Conservation (phyloP, 352 stramenopile genomes). For the Globisporangium carolinianum region DNA sequence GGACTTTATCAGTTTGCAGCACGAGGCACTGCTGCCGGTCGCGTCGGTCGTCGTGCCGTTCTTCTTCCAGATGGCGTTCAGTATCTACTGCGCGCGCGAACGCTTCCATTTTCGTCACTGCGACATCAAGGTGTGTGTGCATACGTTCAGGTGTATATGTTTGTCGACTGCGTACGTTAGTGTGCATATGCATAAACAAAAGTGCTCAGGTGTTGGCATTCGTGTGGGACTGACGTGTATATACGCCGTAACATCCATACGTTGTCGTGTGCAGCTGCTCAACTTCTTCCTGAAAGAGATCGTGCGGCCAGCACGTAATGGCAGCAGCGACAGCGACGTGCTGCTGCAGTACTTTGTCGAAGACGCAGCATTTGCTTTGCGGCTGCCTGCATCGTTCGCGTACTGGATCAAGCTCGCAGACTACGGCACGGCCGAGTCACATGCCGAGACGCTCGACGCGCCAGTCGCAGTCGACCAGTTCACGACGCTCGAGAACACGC, state of each 20-base stretch:
- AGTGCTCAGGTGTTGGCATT: too few relatives aligned
- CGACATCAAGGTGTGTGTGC: slow-evolving; percentile 91
- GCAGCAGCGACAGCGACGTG: slow-evolving; percentile 25
- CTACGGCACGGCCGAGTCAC: slow-evolving; percentile 95
- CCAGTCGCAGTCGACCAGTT: slow-evolving; percentile 93
- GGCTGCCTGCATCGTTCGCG: slow-evolving; percentile 49
- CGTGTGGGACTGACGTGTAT: too few relatives aligned
- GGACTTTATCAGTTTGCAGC: slow-evolving; percentile 87
- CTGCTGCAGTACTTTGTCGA: slow-evolving; percentile 59
- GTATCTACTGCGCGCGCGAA: slow-evolving; percentile 89
- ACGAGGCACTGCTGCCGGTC: slow-evolving; percentile 59
- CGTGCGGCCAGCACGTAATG: slow-evolving; percentile 14
- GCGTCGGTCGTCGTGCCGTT: slow-evolving; percentile 62
- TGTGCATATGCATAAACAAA: too few relatives aligned
- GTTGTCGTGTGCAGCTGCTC: slow-evolving; percentile 61
- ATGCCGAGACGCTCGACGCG: slow-evolving; percentile 78
- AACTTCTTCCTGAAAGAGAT: slow-evolving; percentile 97
- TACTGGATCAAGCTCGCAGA: slow-evolving; percentile 97
- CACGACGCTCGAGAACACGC: slow-evolving; percentile 97
- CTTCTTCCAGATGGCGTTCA: slow-evolving; percentile 97
- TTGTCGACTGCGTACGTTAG: too few relatives aligned
- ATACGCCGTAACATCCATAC: too few relatives aligned
- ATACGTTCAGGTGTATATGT: too few relatives aligned
- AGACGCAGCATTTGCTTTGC: slow-evolving; percentile 44
- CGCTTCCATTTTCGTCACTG: slow-evolving; percentile 94